Conservation (phyloP, 345 rosid species). For the Populus tremula region DNA sequence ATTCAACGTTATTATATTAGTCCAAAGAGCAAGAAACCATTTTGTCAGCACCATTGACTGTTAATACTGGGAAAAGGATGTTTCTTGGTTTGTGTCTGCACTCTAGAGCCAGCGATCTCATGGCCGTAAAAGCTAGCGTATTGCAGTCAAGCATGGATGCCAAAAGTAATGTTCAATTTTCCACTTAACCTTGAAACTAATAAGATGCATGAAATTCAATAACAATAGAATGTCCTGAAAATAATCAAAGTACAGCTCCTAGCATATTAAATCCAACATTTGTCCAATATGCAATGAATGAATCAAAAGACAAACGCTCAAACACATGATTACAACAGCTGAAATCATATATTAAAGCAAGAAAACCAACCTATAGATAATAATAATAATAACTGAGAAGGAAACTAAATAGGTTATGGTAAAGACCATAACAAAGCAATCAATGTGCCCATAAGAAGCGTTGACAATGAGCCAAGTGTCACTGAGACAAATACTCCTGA, state of each 20-base stretch:
- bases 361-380: background rate
- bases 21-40: no score
- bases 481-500: slow-evolving; percentile 25
- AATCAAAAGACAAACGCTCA: background rate
- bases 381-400: background rate
- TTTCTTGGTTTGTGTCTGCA: no score
- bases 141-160: no score
- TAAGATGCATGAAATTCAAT: background rate
- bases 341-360: background rate
- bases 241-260: background rate
- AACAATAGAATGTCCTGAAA: background rate
- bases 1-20: no score
- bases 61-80: no score
- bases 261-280: background rate
- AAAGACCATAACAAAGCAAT: slow-evolving; percentile 14
- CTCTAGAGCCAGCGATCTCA: no score
- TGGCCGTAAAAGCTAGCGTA: no score
- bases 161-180: no score
- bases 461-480: slow-evolving; percentile 6
- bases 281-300: slow-evolving; percentile 4
- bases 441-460: slow-evolving; percentile 13
- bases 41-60: no score
- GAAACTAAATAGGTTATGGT: background rate
- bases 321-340: background rate
- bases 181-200: no score